These are phyloP conservation scores for Herpetomonas tarakana DNA, from an alignment of 208 protist species.

Conservation along the genomic window DNA sequence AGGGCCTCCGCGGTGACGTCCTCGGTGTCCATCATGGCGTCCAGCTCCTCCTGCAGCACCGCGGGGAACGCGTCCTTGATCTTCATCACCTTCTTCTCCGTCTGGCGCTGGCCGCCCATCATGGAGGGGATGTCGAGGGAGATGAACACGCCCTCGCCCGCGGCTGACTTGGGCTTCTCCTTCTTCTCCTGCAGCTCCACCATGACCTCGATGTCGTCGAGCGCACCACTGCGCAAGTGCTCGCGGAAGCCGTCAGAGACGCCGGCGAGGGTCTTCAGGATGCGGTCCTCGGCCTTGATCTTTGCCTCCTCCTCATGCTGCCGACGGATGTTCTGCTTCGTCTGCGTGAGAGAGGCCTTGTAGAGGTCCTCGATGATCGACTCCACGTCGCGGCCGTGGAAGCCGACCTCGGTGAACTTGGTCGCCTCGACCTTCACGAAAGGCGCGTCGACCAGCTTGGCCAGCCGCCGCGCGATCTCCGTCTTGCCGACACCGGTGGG, in stretches of 20 bases:
- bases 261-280: constrained; percentile 85
- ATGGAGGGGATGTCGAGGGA: constrained; percentile 84
- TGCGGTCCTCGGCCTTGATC: constrained; percentile 84
- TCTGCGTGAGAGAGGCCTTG: constrained; percentile 91
- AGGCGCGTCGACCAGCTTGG: constrained; percentile 96
- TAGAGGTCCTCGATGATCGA: constrained; percentile 97
- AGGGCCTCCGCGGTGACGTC: constrained; percentile 93
- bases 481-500: constrained; percentile 95
- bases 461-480: constrained; percentile 96
- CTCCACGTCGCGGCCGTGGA: constrained; percentile 96
- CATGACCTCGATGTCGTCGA: constrained; percentile 93
- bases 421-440: constrained; percentile 99
- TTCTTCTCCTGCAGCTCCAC: constrained; percentile 92
- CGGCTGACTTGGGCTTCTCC: constrained; percentile 80
- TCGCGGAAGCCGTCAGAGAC: constrained; percentile 92
- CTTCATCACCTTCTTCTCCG: constrained; percentile 91
- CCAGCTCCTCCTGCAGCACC: constrained; percentile 92
- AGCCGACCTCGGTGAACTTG: constrained; percentile 98
- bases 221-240: constrained; percentile 89
- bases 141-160: constrained; percentile 82
- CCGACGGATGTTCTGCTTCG: constrained; percentile 88
- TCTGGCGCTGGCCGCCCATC: constrained; percentile 70
- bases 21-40: constrained; percentile 94
- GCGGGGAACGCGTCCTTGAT: constrained; percentile 93
- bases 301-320: constrained; percentile 85